Evolutionary conservation across 805 yeast species (phyloP).

Genomic region (Metschnikowia similis): DNA sequence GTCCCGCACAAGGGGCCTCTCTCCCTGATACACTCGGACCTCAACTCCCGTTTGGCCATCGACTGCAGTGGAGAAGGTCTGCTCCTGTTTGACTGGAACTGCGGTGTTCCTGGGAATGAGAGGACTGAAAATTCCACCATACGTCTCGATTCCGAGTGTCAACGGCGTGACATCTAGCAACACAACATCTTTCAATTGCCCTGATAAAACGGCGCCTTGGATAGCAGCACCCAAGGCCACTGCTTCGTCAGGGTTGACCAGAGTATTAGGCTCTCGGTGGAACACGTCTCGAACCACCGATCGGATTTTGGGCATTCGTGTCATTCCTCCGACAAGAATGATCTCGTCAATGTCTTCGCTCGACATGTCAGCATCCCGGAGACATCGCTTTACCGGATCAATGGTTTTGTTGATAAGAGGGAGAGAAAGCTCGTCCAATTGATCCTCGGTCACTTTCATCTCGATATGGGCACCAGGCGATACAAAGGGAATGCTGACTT

Average conservation of each 20-base stretch:
- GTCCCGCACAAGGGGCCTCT: conserved; percentile 71
- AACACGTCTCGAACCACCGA: conserved; percentile 57
- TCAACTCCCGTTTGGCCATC: conserved; percentile 85
- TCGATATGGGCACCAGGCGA: conserved; percentile 58
- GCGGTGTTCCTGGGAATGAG: conserved; percentile 74
- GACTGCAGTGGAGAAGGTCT: conserved; percentile 73
- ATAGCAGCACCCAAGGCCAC: conserved; percentile 30
- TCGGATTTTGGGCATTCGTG: conserved; percentile 80
- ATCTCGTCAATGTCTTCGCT: conserved; percentile 69
- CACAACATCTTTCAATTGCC: conserved; percentile 25
- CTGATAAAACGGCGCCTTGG: conserved; percentile 27
- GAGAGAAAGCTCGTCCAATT: conserved; percentile 63
- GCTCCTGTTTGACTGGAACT: conserved; percentile 72
- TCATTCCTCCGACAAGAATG: conserved; percentile 83
- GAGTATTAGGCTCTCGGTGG: conserved; percentile 61
- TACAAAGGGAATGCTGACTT: conserved; percentile 67
- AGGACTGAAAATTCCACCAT: conserved; percentile 80
- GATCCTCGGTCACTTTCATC: conserved; percentile 55
- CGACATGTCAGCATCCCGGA: conserved; percentile 67
- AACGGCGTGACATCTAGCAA: conserved; percentile 27
- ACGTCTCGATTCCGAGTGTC: conserved; percentile 67
- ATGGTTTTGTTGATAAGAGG: conserved; percentile 64
- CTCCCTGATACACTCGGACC: conserved; percentile 77
- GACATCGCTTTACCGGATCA: conserved; percentile 69
- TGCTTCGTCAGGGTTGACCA: conserved; percentile 69